phyloP scores from a whole-genome alignment of 2,329 filamentous ascomycete genomes.

The Neofusicoccum ribis region DNA sequence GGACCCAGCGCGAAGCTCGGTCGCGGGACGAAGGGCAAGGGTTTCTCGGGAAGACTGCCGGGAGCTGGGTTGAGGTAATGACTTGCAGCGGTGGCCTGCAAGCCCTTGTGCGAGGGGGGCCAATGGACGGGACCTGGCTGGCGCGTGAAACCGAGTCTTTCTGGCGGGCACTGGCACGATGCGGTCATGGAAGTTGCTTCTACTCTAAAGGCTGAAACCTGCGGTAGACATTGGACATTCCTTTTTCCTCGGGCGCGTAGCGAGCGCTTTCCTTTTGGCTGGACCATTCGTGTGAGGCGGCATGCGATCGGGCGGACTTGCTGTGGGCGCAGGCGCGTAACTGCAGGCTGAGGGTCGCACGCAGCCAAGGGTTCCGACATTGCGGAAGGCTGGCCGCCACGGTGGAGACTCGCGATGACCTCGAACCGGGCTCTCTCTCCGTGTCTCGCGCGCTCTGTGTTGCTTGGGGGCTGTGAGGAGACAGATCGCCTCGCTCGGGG shows the following conservation, averaged over 20 bases:
- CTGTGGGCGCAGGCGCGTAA: conserved; percentile 11
- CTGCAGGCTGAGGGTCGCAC: conserved; percentile 12
- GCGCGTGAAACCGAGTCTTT: conserved; percentile 3
- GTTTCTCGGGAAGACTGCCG: conserved; percentile 35
- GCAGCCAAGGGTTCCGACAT: conserved; percentile 15
- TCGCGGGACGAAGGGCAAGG: conserved; percentile 39
- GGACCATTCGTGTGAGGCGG: conserved; percentile 17
- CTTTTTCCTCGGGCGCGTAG: conserved; percentile 17
- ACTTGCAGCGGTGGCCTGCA: conserved; percentile 37
- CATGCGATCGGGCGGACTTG: conserved; percentile 20
- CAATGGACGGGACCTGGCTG: conserved; percentile 15
- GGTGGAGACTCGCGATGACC: conserved; percentile 17
- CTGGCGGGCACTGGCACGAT: conserved; percentile 4
- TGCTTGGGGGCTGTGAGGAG: conserved; percentile 12
- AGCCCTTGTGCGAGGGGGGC: conserved; percentile 24
- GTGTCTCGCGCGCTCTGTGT: conserved; percentile 15
- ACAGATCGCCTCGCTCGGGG: conserved; percentile 15
- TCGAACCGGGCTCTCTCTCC: conserved; percentile 15
- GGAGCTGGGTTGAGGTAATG: conserved; percentile 41
- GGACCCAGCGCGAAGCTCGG: conserved; percentile 33
- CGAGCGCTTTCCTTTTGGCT: conserved; percentile 17
- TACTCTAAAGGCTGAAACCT: conserved; percentile 21
- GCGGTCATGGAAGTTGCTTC: conserved; percentile 17
- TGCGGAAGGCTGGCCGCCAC: conserved; percentile 14
- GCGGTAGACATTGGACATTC: conserved; percentile 12